Conservation (phyloP, 768 basidiomycete genomes). For the Fistulinella prunicolor region DNA sequence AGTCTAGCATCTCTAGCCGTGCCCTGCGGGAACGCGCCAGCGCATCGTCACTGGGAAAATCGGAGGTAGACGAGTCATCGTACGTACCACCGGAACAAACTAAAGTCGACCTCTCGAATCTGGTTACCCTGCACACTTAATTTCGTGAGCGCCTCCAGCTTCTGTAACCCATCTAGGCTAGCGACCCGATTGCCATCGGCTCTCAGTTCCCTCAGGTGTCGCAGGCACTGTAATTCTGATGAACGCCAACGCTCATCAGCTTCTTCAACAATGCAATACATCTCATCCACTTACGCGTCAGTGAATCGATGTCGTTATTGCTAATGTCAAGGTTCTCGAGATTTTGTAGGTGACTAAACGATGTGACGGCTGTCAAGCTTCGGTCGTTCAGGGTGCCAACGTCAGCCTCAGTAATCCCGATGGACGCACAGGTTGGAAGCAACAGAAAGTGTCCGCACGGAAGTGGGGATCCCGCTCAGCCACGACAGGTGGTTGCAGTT, state of each 20-base stretch:
- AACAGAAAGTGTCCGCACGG: constrained; percentile 73
- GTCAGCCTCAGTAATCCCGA: constrained; percentile 8
- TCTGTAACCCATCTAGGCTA: constrained; percentile 71
- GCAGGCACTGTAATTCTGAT: constrained; percentile 78
- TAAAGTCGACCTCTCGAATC: constrained; percentile 60
- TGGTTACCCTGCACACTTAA: constrained; percentile 77
- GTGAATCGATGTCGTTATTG: constrained; percentile 82
- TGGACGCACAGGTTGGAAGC: constrained; percentile 62
- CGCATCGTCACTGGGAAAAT: constrained; percentile 10
- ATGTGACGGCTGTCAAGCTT: constrained; percentile 83
- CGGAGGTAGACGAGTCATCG: constrained; percentile 7
- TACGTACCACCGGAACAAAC: constrained; percentile 65
- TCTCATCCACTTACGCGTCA: constrained; percentile 63
- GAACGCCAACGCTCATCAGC: constrained; percentile 1
- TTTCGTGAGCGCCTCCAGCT: constrained; percentile 79
- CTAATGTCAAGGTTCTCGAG: constrained; percentile 91
- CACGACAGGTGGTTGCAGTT: constrained; percentile 73
- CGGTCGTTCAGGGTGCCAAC: constrained; percentile 14
- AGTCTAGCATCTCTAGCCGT: constrained; percentile 76
- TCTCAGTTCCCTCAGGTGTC: constrained; percentile 82
- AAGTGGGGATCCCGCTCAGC: constrained; percentile 74
- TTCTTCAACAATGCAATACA: neutral
- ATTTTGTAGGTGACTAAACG: constrained; percentile 82
- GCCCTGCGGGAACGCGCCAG: constrained; percentile 33
- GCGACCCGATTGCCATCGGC: constrained; percentile 84